Evolutionary conservation across 2,329 filamentous ascomycete species (phyloP).

Genomic region (Pseudonectria foliicola): DNA sequence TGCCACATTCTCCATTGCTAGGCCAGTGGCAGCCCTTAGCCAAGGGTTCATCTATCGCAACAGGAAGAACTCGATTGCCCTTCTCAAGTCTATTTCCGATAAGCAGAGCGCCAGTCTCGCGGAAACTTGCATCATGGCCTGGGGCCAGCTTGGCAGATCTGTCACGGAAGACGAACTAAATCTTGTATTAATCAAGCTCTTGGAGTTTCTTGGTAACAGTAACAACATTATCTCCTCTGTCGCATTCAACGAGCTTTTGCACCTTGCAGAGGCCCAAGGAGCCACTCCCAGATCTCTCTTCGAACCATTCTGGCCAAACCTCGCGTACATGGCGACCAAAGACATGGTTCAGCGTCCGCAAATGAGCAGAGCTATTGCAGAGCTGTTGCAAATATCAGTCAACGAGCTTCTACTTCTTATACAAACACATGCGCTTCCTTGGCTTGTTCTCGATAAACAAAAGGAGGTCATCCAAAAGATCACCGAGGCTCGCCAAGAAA

Average conservation of each 20-base stretch:
- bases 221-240: constrained; percentile 74
- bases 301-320: constrained; percentile 78
- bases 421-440: constrained; percentile 77
- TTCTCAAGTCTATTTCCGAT: constrained; percentile 66
- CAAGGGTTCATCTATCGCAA: constrained; percentile 34
- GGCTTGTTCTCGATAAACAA: constrained; percentile 72
- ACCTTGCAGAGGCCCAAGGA: constrained; percentile 59
- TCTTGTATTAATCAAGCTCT: constrained; percentile 71
- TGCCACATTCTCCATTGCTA: constrained; percentile 51
- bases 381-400: constrained; percentile 70
- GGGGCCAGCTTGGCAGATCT: constrained; percentile 74
- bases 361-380: constrained; percentile 71
- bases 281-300: constrained; percentile 63
- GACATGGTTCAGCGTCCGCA: constrained; percentile 77
- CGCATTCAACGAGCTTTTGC: constrained; percentile 75
- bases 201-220: constrained; percentile 79
- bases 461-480: constrained; percentile 75
- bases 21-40: constrained; percentile 8
- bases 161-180: constrained; percentile 79
- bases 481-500: constrained; percentile 66
- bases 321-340: constrained; percentile 76
- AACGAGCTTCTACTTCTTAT: constrained; percentile 67
- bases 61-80: constrained; percentile 60
- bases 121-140: constrained; percentile 79
- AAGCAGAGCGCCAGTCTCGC: constrained; percentile 60